Evolutionary conservation across 2,329 filamentous ascomycete genomes (phyloP).

Genomic region (Trichoderma koningiopsis): DNA sequence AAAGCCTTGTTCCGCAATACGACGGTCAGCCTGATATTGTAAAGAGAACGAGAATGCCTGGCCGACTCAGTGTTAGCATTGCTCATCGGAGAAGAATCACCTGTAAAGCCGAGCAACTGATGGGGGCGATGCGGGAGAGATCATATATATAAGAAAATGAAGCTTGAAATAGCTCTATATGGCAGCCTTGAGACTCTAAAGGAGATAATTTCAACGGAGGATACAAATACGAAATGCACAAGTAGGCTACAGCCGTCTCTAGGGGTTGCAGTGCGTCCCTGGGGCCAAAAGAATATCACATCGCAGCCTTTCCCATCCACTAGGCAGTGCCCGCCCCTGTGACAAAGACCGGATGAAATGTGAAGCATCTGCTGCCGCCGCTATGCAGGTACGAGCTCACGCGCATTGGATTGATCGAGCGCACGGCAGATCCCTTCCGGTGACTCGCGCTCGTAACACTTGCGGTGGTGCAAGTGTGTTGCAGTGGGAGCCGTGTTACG

Average conservation of each 20-base stretch:
- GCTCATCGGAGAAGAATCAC: not conserved
- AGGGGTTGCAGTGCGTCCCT: not conserved
- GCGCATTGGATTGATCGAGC: not conserved
- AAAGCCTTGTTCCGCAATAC: not conserved
- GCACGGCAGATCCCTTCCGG: not conserved
- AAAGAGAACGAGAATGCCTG: too few species aligned
- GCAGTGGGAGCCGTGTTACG: not conserved
- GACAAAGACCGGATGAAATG: not conserved
- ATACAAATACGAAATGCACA: not conserved
- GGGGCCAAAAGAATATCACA: not conserved
- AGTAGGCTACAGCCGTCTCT: not conserved
- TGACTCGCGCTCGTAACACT: not conserved
- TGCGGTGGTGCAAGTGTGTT: not conserved
- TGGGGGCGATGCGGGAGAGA: not conserved
- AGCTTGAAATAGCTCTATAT: not conserved
- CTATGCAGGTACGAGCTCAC: not conserved
- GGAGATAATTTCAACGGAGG: not conserved
- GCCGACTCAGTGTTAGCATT: not conserved
- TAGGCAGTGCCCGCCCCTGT: not conserved
- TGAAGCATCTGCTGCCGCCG: not conserved
- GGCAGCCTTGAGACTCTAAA: not conserved
- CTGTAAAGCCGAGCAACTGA: not conserved
- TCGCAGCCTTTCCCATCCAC: not conserved
- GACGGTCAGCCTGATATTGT: not conserved
- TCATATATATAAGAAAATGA: not conserved